Evolutionary conservation across 129 eudicot genomes (phyloP), one percentile per base, ranked within the genome.

Genomic region (Sambucus nigra): DNA sequence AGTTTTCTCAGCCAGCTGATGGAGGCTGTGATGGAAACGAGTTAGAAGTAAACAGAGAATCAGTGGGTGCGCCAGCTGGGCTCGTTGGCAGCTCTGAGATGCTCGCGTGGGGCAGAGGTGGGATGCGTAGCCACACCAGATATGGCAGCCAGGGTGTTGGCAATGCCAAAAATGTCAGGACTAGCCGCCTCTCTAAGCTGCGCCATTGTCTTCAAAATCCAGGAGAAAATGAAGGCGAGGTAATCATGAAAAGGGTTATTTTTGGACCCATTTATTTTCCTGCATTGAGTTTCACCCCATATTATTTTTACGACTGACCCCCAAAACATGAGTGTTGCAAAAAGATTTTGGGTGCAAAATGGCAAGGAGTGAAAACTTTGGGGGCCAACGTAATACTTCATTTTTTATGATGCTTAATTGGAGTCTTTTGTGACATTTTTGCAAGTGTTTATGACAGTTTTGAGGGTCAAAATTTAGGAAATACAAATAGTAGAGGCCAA

Each of bases 21-120:
- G 80, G 78, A 51, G 77, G 72, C 20, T 51, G 70, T 25, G 80
- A 72, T 47, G 87, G 63, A 53, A 76, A 74, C 74, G 83, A 82
- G 23, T 52, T 69, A 6, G 84, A 85, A 44, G 75, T 58, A 35
- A 63, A 66, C 45, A 73, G 75, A 59, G 87, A 70, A 57, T 17
- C 70, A 1, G 62, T 65, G 35, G 75, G 84, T 63, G 82, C 63
- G 47, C 68, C 77, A 22, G 76, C 61, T 50, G 80, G 85, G 57
- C 65, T 73, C 47, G 69, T 57, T 42, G 82, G 87, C 39, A 53
- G 73, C 66, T 67, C 82, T 5, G 94, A 89, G 35, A 70, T 78
- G 68, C 66, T 76, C n/a, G 75, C 81, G 23, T 89, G 97, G 97
- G 97, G 88, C 23, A 51, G 79, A 57, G 95, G 86, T 27, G 86